Conservation (phyloP, 1,284 basidiomycete species). For the Tylopilus orsonianus region DNA sequence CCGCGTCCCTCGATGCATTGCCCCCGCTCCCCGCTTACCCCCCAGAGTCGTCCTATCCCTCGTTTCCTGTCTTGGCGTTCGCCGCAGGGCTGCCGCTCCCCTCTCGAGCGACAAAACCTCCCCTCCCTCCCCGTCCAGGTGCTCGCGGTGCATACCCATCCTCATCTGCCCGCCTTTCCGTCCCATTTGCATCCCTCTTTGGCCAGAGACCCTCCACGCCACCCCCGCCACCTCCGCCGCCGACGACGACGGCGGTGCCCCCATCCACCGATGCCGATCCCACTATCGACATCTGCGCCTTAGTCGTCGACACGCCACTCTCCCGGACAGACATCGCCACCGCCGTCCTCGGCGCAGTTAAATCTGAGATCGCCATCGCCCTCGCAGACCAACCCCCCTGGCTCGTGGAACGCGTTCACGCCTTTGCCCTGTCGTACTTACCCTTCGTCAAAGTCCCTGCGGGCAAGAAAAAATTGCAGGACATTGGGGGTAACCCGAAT, state of each 20-base stretch:
- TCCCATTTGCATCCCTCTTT: conserved; percentile 69
- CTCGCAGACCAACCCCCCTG: conserved; percentile 51
- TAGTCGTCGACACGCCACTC: conserved; percentile 55
- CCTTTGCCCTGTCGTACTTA: conserved; percentile 48
- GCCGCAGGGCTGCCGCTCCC: conserved; percentile 65
- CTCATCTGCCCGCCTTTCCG: conserved; percentile 48
- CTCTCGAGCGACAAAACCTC: conserved; percentile 57
- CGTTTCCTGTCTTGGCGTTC: conserved; percentile 49
- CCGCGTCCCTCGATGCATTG: conserved; percentile 48
- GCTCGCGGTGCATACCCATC: conserved; percentile 21
- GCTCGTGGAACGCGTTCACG: conserved; percentile 63
- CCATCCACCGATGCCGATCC: conserved; percentile 30
- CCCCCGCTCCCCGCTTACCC: conserved; percentile 45
- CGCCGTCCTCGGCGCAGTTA: conserved; percentile 57
- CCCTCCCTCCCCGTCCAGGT: conserved; percentile 59
- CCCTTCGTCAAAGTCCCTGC: conserved; percentile 46
- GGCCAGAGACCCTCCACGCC: conserved; percentile 44
- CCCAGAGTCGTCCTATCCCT: conserved; percentile 49
- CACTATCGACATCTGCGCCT: conserved; percentile 55
- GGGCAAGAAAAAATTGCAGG: conserved; percentile 33
- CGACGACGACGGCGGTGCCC: not conserved
- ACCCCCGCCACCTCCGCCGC: conserved; percentile 22
- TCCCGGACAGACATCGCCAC: conserved; percentile 58
- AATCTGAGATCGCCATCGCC: conserved; percentile 54
- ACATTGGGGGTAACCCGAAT: conserved; percentile 27